Evolutionary conservation across 225 moss, liverwort and hornwort genomes (phyloP).

Genomic region (Thuidium tamariscinum): DNA sequence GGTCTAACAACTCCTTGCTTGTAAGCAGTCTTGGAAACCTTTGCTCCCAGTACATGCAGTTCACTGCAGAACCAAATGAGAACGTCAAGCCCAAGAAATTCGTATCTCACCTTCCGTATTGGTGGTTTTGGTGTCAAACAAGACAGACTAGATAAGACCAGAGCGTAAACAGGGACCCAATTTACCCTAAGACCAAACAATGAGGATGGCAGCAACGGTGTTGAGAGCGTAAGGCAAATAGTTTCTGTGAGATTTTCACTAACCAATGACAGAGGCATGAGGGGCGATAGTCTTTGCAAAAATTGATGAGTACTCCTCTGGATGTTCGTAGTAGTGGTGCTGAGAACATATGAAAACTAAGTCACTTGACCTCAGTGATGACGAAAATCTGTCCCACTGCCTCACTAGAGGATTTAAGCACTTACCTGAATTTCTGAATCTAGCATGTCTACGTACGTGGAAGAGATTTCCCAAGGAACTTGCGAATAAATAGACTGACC

Average conservation of each 20-base stretch:
- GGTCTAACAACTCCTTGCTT: slow-evolving; percentile 45
- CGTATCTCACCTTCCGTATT: background rate
- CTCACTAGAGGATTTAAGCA: background rate
- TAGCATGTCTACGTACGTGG: background rate
- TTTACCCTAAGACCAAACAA: background rate
- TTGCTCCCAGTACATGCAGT: slow-evolving; percentile 99
- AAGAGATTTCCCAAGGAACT: background rate
- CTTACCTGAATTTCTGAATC: background rate
- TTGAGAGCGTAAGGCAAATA: background rate
- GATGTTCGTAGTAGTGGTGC: slow-evolving; percentile 81
- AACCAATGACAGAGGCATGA: slow-evolving; percentile 74
- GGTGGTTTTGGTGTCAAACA: background rate
- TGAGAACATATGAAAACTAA: slow-evolving; percentile 15
- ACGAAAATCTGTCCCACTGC: background rate
- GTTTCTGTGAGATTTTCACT: background rate
- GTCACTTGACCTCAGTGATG: background rate
- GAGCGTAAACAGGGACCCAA: background rate
- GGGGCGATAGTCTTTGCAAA: slow-evolving; percentile 72
- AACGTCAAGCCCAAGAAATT: slow-evolving; percentile 5
- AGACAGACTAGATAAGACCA: background rate
- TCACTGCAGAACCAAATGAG: slow-evolving; percentile 36
- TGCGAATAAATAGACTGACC: background rate
- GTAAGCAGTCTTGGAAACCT: slow-evolving; percentile 79
- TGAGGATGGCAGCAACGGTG: background rate
- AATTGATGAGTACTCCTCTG: slow-evolving; percentile 65